phyloP scores from a whole-genome alignment of 768 basidiomycete species.

The Mycena pura region DNA sequence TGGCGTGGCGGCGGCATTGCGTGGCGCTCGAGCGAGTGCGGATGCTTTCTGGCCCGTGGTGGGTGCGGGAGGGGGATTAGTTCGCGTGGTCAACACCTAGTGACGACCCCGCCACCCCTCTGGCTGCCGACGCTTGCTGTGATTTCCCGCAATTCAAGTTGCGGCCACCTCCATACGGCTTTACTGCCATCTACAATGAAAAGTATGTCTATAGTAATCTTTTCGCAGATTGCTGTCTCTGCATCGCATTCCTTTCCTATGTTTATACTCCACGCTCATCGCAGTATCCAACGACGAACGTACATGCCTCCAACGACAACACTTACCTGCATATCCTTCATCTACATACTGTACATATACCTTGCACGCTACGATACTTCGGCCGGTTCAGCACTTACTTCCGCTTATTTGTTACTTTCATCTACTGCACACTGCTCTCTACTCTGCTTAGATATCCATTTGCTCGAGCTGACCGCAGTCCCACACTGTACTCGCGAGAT shows the following conservation, averaged over 20 bases:
- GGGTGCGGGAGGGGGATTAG: constrained; percentile 7
- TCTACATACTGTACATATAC: no score
- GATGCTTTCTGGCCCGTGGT: constrained; percentile 26
- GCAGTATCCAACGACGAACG: no score
- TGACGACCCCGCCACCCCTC: not conserved
- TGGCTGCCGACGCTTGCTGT: not conserved
- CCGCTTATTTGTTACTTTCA: no score
- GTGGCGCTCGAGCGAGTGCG: constrained; percentile 12
- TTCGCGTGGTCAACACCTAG: not conserved
- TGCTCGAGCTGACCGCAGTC: no score
- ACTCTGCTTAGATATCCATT: no score
- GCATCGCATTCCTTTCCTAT: not conserved
- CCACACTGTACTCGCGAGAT: no score
- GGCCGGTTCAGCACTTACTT: no score
- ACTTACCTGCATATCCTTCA: no score
- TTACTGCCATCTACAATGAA: not conserved
- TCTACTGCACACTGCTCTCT: no score
- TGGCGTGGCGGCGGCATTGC: constrained; percentile 23
- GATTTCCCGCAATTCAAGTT: not conserved
- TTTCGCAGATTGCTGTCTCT: not conserved
- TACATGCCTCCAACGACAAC: no score
- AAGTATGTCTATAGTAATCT: not conserved
- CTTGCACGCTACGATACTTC: constrained; percentile 16
- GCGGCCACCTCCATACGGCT: not conserved
- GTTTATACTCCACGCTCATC: not conserved